These are phyloP conservation scores for Furcasterigmium sp. DNA, from an alignment of 2,329 filamentous ascomycete species.

Conservation along the genomic window DNA sequence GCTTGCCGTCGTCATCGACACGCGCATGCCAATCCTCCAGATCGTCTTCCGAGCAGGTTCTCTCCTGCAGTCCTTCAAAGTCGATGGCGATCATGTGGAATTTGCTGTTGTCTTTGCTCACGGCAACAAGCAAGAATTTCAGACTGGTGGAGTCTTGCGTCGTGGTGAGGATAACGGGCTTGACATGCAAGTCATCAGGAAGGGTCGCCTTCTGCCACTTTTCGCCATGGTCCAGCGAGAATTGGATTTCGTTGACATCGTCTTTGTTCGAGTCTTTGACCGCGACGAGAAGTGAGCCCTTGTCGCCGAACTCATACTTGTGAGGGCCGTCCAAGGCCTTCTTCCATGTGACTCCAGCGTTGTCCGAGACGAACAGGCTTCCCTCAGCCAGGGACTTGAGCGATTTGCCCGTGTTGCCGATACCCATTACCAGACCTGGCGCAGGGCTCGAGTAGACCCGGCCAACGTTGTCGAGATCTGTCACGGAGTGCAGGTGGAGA, in stretches of 20 bases:
- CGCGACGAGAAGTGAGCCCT: constrained; percentile 83
- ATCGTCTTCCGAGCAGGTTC: constrained; percentile 70
- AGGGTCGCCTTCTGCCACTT: constrained; percentile 72
- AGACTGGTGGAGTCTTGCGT: constrained; percentile 88
- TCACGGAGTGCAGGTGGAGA: constrained; percentile 90
- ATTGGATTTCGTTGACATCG: constrained; percentile 54
- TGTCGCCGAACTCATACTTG: constrained; percentile 94
- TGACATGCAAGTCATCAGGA: constrained; percentile 60
- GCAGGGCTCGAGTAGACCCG: constrained; percentile 90
- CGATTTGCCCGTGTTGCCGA: constrained; percentile 79
- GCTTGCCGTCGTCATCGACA: constrained; percentile 70
- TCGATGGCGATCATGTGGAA: constrained; percentile 72
- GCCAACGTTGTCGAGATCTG: constrained; percentile 74
- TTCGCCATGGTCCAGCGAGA: constrained; percentile 86
- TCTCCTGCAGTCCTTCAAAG: constrained; percentile 75
- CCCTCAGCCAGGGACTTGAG: constrained; percentile 68
- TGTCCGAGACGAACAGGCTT: constrained; percentile 81
- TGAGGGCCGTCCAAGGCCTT: constrained; percentile 73
- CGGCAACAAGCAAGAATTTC: constrained; percentile 78
- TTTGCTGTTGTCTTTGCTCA: constrained; percentile 42
- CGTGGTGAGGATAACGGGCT: constrained; percentile 73
- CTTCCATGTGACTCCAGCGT: constrained; percentile 83
- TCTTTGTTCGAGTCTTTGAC: constrained; percentile 67
- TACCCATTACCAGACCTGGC: constrained; percentile 87
- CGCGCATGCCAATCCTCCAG: constrained; percentile 88